Evolutionary conservation across 2,329 filamentous ascomycete species (phyloP).

Genomic region (Colletotrichum eleusines): DNA sequence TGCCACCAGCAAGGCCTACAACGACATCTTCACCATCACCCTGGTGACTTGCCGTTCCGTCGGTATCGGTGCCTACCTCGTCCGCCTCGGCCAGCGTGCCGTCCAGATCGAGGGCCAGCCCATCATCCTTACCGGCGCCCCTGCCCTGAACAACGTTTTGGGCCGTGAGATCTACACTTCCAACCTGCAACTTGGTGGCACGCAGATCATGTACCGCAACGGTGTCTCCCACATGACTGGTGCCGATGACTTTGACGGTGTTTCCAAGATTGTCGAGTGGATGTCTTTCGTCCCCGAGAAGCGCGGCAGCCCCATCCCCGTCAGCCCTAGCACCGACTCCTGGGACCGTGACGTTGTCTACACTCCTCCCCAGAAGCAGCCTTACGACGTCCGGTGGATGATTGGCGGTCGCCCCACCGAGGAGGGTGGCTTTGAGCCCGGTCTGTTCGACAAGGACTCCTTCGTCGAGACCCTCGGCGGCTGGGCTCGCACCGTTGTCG

Average conservation of each 20-base stretch:
- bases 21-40: slow-evolving; percentile 98
- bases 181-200: slow-evolving; percentile 98
- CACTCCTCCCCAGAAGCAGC: slow-evolving; percentile 82
- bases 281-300: slow-evolving; percentile 97
- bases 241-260: slow-evolving; percentile 96
- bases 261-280: slow-evolving; percentile 98
- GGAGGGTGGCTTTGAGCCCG: slow-evolving; percentile 80
- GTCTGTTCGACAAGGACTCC: slow-evolving; percentile 96
- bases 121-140: slow-evolving; percentile 97
- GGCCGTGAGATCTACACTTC: slow-evolving; percentile 99
- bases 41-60: slow-evolving; percentile 98
- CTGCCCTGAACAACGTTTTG: slow-evolving; percentile 97
- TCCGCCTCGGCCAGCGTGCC: slow-evolving; percentile 96
- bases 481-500: slow-evolving; percentile 96
- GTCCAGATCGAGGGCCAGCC: slow-evolving; percentile 99
- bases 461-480: slow-evolving; percentile 97
- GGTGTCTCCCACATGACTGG: slow-evolving; percentile 99
- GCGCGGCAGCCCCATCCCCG: slow-evolving; percentile 92
- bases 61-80: slow-evolving; percentile 98
- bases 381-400: slow-evolving; percentile 94
- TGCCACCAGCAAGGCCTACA: slow-evolving; percentile 95
- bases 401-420: slow-evolving; percentile 90
- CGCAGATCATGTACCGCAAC: slow-evolving; percentile 99
- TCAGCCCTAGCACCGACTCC: slow-evolving; percentile 83
- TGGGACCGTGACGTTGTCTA: slow-evolving; percentile 96